phyloP scores from a whole-genome alignment of 2,329 filamentous ascomycete genomes.

The Drechslerella dactyloides region DNA sequence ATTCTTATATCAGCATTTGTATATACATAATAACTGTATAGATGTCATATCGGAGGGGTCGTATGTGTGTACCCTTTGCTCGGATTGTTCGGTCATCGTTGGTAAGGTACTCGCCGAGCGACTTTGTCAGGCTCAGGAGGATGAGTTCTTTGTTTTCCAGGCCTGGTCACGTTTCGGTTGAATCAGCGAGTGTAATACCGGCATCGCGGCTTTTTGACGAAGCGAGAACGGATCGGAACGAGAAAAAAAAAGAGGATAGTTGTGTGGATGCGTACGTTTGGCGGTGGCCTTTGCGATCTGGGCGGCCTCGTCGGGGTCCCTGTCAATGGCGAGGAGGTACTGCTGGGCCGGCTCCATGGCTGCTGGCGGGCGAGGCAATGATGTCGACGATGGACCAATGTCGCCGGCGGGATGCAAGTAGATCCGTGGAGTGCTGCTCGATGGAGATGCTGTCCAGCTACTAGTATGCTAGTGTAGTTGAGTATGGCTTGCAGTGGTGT shows the following conservation, averaged over 20 bases:
- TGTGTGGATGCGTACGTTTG: conserved; percentile 50
- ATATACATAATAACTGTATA: too few species aligned
- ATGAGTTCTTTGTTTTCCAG: conserved; percentile 68
- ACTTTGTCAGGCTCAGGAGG: conserved; percentile 68
- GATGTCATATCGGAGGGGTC: too few species aligned
- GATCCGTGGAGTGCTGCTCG: too few species aligned
- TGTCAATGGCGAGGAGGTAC: conserved; percentile 54
- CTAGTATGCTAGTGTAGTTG: too few species aligned
- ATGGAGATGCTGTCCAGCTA: too few species aligned
- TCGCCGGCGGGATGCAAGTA: conserved; percentile 5
- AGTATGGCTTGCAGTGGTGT: conserved; percentile 4
- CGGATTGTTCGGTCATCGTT: conserved; percentile 68
- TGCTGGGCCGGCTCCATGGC: conserved; percentile 47
- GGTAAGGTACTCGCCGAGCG: conserved; percentile 71
- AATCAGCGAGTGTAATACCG: conserved; percentile 36
- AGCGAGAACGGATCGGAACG: conserved; percentile 12
- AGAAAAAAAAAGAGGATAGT: conserved; percentile 1
- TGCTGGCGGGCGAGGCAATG: background rate
- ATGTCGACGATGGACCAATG: background rate
- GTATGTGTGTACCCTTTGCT: conserved; percentile 63
- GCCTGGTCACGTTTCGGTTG: conserved; percentile 58
- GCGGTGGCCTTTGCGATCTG: conserved; percentile 53
- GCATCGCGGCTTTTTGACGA: too few species aligned
- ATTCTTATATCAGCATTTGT: background rate
- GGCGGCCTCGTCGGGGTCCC: conserved; percentile 53